Percentiles rank a stretch among this genome's conserved stretches.
Conservation (phyloP, 768 basidiomycete genomes). For the Royoungia palumana region DNA sequence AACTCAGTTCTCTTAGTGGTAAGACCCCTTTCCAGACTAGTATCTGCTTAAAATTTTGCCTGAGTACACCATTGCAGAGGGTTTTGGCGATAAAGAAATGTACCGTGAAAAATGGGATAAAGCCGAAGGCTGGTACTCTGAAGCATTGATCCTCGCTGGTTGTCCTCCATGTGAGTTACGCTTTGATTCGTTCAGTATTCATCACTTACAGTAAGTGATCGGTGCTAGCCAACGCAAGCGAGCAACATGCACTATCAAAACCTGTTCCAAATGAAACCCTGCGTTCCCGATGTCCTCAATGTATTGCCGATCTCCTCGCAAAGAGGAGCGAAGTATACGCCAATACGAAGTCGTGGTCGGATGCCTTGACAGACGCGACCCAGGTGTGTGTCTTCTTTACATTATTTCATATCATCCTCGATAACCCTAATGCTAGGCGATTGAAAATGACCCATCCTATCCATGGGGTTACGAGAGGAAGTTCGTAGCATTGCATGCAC, state of each 20-base stretch:
- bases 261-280: background rate
- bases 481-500: conserved; percentile 1
- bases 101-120: background rate
- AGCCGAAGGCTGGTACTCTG: conserved; percentile 13
- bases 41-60: too few species aligned
- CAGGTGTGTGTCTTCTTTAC: background rate
- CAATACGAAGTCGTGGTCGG: background rate
- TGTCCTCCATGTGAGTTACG: conserved; percentile 3
- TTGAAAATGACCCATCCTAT: background rate
- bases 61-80: background rate
- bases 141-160: conserved; percentile 4
- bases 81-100: conserved; percentile 10
- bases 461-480: conserved; percentile 1
- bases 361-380: conserved; percentile 6
- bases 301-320: conserved; percentile 4
- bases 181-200: background rate
- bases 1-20: conserved; percentile 13
- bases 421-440: background rate
- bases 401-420: background rate
- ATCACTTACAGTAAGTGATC: background rate
- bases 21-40: background rate
- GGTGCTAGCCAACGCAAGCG: background rate
- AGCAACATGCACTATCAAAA: too few species aligned
- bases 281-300: background rate
- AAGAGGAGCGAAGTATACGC: conserved; percentile 6